phyloP scores from a whole-genome alignment of 2,329 filamentous ascomycete species.

The Fusarium pilosicola region DNA sequence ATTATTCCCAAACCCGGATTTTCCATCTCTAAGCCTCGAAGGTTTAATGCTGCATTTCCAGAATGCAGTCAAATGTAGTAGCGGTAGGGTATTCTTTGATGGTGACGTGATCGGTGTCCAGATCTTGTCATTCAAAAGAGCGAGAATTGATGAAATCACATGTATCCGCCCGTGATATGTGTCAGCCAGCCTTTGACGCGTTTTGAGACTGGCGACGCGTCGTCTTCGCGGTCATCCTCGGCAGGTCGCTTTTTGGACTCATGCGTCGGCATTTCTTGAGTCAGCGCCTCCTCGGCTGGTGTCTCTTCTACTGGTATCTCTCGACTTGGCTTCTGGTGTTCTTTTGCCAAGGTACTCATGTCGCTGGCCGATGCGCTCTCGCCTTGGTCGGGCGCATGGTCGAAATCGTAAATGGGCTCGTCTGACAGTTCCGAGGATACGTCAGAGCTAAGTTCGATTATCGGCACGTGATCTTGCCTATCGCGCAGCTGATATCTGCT shows the following conservation, averaged over 20 bases:
- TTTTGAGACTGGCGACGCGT: conserved; percentile 14
- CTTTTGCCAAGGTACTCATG: background rate
- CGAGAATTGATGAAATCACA: background rate
- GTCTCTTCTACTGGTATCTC: background rate
- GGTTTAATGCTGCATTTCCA: background rate
- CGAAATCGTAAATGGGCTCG: background rate
- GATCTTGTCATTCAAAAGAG: background rate
- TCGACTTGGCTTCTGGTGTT: background rate
- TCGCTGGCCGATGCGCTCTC: conserved; percentile 17
- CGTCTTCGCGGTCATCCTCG: conserved; percentile 1
- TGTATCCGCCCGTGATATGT: conserved; percentile 10
- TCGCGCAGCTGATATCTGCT: background rate
- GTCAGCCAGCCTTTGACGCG: conserved; percentile 14
- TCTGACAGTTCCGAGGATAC: background rate
- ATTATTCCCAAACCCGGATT: background rate
- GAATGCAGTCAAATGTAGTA: background rate
- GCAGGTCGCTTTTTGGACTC: conserved; percentile 6
- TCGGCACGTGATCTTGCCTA: background rate
- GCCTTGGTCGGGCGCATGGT: background rate
- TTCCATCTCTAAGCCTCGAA: background rate
- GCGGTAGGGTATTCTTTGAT: background rate
- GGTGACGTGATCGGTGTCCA: background rate
- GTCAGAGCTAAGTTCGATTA: conserved; percentile 1
- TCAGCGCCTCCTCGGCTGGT: background rate
- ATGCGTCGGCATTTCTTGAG: background rate